A percentile compares a stretch with the other conserved stretches of the same genome.
Conservation (phyloP, 192 early-diverging fungal species). For the Helicostylum pulchrum region DNA sequence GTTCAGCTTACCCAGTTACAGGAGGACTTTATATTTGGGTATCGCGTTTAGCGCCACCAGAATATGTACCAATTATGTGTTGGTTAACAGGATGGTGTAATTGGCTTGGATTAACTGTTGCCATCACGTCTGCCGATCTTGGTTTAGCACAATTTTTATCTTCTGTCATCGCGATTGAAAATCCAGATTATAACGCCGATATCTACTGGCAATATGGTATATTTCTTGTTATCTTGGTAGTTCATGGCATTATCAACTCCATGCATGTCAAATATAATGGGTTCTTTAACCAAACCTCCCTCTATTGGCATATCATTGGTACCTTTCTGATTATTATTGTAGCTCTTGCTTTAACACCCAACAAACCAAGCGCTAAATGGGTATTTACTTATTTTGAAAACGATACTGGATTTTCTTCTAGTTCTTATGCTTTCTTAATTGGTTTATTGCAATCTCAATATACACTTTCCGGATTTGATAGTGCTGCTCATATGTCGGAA, state of each 20-base stretch:
- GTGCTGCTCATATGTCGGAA: slow-evolving; percentile 48
- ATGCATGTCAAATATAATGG: slow-evolving; percentile 49
- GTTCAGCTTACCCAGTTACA: slow-evolving; percentile 47
- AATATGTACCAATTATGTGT: slow-evolving; percentile 48
- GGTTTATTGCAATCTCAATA: slow-evolving; percentile 54
- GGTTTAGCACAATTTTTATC: slow-evolving; percentile 48
- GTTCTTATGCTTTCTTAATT: slow-evolving; percentile 49
- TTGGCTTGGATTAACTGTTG: slow-evolving; percentile 49
- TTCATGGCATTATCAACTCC: slow-evolving; percentile 54
- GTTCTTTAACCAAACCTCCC: slow-evolving; percentile 48
- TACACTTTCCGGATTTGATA: slow-evolving; percentile 56
- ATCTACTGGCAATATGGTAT: slow-evolving; percentile 51
- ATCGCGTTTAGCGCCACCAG: slow-evolving; percentile 40
- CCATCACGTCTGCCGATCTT: slow-evolving; percentile 50
- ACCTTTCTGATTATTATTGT: slow-evolving; percentile 46
- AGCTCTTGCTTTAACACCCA: slow-evolving; percentile 40
- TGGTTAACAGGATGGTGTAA: slow-evolving; percentile 58
- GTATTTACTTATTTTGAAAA: slow-evolving; percentile 55
- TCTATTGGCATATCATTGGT: slow-evolving; percentile 41
- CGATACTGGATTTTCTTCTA: slow-evolving; percentile 48
- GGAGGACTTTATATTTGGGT: slow-evolving; percentile 56
- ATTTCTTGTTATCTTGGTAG: slow-evolving; percentile 46
- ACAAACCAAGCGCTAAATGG: slow-evolving; percentile 42
- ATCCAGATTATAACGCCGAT: slow-evolving; percentile 29
- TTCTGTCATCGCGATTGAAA: slow-evolving; percentile 33